Evolutionary conservation across 2,329 filamentous ascomycete genomes (phyloP).

Genomic region (Calonectria pseudoturangicola): DNA sequence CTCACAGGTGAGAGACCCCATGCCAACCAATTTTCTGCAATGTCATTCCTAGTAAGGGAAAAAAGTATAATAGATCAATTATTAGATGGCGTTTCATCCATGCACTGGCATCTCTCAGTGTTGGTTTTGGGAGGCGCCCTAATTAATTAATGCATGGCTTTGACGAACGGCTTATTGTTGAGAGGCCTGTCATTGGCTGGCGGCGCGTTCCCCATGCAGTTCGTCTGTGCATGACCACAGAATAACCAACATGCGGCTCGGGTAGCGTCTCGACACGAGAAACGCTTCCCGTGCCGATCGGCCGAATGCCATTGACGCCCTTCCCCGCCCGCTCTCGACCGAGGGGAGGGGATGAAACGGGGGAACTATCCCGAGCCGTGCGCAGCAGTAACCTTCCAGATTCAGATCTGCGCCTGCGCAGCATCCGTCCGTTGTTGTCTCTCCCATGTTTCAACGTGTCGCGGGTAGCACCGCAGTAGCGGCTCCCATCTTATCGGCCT

Average conservation of each 20-base stretch:
- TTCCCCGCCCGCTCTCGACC: constrained; percentile 4
- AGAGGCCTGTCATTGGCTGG: constrained; percentile 18
- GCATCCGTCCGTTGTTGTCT: background rate
- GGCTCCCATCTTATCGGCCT: constrained; percentile 8
- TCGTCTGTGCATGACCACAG: constrained; percentile 10
- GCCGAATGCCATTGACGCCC: constrained; percentile 23
- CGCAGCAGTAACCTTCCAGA: constrained; percentile 14
- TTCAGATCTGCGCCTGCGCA: background rate
- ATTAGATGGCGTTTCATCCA: background rate
- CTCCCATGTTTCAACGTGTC: constrained; percentile 10
- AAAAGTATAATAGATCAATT: background rate
- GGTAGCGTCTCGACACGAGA: constrained; percentile 22
- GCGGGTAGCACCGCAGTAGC: background rate
- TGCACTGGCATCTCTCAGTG: background rate
- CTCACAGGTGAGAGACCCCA: too few species aligned
- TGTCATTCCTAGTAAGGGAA: too few species aligned
- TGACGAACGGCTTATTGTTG: constrained; percentile 3
- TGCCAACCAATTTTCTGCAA: too few species aligned
- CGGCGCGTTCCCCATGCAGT: constrained; percentile 10
- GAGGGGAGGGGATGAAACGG: constrained; percentile 2
- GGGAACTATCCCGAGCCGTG: constrained; percentile 7
- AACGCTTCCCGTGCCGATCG: constrained; percentile 21
- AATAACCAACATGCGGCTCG: constrained; percentile 18
- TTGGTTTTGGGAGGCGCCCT: background rate
- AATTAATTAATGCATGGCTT: too few species aligned